Percentiles rank a stretch among this genome's conserved stretches.
These are phyloP conservation scores for Dendrobium catenatum DNA, from an alignment of 106 monocot genomes.

Conservation along the genomic window DNA sequence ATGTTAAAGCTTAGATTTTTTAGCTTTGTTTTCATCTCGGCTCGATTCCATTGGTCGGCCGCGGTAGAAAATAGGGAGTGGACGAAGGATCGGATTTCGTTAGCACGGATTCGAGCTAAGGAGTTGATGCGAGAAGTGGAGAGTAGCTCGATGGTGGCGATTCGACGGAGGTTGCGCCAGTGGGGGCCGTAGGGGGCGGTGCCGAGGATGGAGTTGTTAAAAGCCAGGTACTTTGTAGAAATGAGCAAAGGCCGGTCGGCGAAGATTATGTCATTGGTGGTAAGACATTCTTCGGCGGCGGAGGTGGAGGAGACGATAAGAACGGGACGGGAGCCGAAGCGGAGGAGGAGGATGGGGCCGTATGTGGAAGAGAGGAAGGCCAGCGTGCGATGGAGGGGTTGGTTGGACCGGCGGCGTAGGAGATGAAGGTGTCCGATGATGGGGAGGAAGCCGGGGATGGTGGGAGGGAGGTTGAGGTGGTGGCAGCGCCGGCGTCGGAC, in stretches of 20 bases:
- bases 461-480: not conserved
- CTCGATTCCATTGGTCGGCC: not conserved
- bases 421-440: slow-evolving; percentile 10
- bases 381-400: slow-evolving; percentile 17
- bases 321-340: not conserved
- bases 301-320: not conserved
- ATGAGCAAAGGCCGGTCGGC: not conserved
- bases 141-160: slow-evolving; percentile 2
- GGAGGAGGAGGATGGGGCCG: slow-evolving; percentile 1
- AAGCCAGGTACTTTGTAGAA: not conserved
- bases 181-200: slow-evolving; percentile 7
- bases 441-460: not conserved
- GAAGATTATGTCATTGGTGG: not conserved
- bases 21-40: slow-evolving; percentile 12
- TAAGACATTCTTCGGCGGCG: not conserved
- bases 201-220: not conserved
- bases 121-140: not conserved
- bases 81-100: not conserved
- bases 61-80: not conserved
- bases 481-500: not conserved
- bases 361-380: slow-evolving; percentile 6
- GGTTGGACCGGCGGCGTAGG: not conserved
- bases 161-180: slow-evolving; percentile 17
- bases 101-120: not conserved
- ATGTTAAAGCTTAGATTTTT: not conserved